Percentiles rank a stretch among this genome's conserved stretches.
These are phyloP conservation scores for Mucor irregularis DNA, from an alignment of 371 early-diverging fungal genomes.

Conservation along the genomic window DNA sequence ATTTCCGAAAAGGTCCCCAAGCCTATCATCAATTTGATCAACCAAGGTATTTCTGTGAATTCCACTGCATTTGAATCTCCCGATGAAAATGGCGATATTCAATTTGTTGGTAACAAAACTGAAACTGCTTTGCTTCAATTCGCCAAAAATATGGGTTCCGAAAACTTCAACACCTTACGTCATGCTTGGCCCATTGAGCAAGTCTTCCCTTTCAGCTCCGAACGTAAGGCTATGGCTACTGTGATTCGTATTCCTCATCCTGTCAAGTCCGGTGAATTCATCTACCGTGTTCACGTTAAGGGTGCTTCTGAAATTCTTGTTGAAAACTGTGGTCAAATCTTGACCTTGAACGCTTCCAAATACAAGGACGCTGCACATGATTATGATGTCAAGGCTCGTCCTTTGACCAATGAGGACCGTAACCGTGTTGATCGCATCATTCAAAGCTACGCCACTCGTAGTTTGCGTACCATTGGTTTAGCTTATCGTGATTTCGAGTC, in stretches of 20 bases:
- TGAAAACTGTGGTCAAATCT: constrained; percentile 29
- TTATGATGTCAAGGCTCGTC: constrained; percentile 52
- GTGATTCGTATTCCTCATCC: constrained; percentile 57
- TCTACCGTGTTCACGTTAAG: constrained; percentile 75
- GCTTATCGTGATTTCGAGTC: constrained; percentile 68
- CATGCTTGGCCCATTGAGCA: constrained; percentile 51
- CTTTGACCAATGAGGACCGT: constrained; percentile 42
- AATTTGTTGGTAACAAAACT: constrained; percentile 76
- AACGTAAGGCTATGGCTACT: constrained; percentile 87
- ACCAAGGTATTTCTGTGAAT: constrained; percentile 77
- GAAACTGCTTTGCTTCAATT: constrained; percentile 84
- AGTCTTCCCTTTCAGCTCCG: constrained; percentile 83
- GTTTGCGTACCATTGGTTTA: constrained; percentile 67
- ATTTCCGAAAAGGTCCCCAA: constrained; percentile 36
- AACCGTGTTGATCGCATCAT: constrained; percentile 57
- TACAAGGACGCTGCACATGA: constrained; percentile 28
- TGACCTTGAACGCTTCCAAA: constrained; percentile 32
- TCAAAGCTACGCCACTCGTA: constrained; percentile 58
- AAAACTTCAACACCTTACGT: constrained; percentile 43
- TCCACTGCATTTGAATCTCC: constrained; percentile 74
- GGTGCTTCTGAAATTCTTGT: constrained; percentile 90
- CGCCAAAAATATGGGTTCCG: constrained; percentile 46
- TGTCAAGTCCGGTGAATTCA: constrained; percentile 20
- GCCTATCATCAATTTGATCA: constrained; percentile 42
- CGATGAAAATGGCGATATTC: constrained; percentile 61